These are phyloP conservation scores for Metschnikowia borealis DNA, from an alignment of 805 yeast genomes.

Conservation along the genomic window DNA sequence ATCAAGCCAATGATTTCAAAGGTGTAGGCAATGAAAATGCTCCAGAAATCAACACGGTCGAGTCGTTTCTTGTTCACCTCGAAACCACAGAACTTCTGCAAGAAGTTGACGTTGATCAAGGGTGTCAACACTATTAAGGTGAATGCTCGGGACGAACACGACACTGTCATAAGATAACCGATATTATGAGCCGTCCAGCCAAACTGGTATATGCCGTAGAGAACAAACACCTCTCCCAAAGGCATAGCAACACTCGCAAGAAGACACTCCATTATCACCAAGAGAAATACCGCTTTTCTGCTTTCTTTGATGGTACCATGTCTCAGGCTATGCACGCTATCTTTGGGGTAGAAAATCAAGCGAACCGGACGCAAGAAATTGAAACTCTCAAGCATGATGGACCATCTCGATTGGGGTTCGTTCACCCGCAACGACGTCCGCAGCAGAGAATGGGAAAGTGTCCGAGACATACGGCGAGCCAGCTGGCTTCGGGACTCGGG, in stretches of 20 bases:
- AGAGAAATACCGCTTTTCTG: constrained; percentile 40
- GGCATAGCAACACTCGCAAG: constrained; percentile 36
- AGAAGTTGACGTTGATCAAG: constrained; percentile 30
- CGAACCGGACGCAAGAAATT: constrained; percentile 46
- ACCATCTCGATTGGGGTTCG: background rate
- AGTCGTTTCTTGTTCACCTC: constrained; percentile 36
- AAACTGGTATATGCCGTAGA: constrained; percentile 53
- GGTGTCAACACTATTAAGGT: constrained; percentile 53
- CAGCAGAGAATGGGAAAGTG: constrained; percentile 25
- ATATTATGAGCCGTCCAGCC: constrained; percentile 52
- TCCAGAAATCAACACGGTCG: constrained; percentile 49
- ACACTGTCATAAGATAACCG: constrained; percentile 52
- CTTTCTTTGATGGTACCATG: constrained; percentile 17
- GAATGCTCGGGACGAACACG: constrained; percentile 48
- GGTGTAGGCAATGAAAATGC: constrained; percentile 32
- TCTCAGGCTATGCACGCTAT: constrained; percentile 21
- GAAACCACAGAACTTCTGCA: constrained; percentile 31
- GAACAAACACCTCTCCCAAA: constrained; percentile 38
- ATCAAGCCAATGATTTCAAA: constrained; percentile 39
- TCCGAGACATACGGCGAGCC: constrained; percentile 51
- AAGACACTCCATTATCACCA: constrained; percentile 46
- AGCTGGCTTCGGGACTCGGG: constrained; percentile 63
- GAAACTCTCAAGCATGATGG: constrained; percentile 4
- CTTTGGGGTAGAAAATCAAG: constrained; percentile 50
- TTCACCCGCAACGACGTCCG: constrained; percentile 3